Evolutionary conservation across 176 grass and related monocot species (phyloP), one percentile per base, ranked within the genome.

Genomic region (Olyra latifolia): DNA sequence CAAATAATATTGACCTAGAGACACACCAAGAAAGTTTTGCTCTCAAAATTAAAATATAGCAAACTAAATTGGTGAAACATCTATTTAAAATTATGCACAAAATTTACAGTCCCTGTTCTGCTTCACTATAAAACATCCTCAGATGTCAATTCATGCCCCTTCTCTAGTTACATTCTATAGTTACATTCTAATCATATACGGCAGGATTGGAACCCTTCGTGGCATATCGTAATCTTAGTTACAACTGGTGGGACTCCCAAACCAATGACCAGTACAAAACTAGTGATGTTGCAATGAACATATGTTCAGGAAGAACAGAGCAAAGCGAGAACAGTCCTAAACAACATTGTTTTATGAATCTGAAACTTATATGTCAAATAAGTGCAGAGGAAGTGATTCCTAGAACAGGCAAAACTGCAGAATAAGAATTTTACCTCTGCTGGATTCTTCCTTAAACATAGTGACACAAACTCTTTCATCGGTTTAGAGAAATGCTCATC

Each of bases 381-480:
- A 66, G 46, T 39, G 35, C 77, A 80, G 23, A 82, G 38, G 6
- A 77, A 55, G 35, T 71, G 8, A 10, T 76, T 80, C 23, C 8
- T 46, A 41, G 75, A 60, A 76, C n/a, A 30, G 50, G 5, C 4
- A 64, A 28, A 66, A 78, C 25, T 5, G 23, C 30, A n/a, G 24
- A 54, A 84, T 42, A 80, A 82, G 22, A 57, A 54, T 43, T 53
- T 79, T 88, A 99, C 97, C 97, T 99, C 97, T 59, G 86, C 75
- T 84, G 97, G 93, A 86, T 65, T 91, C 84, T 99, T 99, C 89
- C 78, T 99, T 53, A 99, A 88, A 86, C 97, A 99, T 60, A 93
- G 76, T 78, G 97, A 99, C 66, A 99, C 97, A 88, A 99, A 99
- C 84, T 99, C 97, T 65, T 99, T 99, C 83, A 99, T 94, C 14